These are phyloP conservation scores for Apiospora kogelbergensis DNA, from an alignment of 2,329 filamentous ascomycete species.

Conservation along the genomic window DNA sequence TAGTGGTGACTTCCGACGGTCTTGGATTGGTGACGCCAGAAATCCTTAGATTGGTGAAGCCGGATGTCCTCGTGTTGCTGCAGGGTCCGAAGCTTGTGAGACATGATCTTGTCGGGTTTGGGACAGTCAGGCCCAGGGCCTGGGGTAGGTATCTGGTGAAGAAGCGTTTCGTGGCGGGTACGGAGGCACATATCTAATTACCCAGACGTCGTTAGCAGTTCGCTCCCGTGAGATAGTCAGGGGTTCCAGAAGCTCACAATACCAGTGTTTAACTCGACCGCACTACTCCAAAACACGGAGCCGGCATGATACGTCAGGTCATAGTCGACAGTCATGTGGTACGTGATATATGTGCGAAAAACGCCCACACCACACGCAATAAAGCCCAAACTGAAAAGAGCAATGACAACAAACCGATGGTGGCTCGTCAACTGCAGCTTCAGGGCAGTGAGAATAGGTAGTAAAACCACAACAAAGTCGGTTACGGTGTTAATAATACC, in stretches of 20 bases:
- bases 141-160: slow-evolving; percentile 25
- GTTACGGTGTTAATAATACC: slow-evolving; percentile 59
- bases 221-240: not conserved
- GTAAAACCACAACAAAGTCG: slow-evolving; percentile 49
- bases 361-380: slow-evolving; percentile 38
- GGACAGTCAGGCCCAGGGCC: not conserved
- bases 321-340: slow-evolving; percentile 22
- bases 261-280: slow-evolving; percentile 39
- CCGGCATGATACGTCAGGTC: slow-evolving; percentile 33
- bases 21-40: not conserved
- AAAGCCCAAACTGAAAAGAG: slow-evolving; percentile 47
- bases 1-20: not conserved
- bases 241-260: slow-evolving; percentile 27
- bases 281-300: slow-evolving; percentile 31
- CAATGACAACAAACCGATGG: slow-evolving; percentile 42
- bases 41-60: not conserved
- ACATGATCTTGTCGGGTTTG: not conserved
- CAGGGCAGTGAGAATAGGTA: slow-evolving; percentile 47
- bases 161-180: slow-evolving; percentile 45
- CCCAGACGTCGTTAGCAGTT: not conserved
- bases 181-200: slow-evolving; percentile 41
- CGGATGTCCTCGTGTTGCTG: not conserved
- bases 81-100: not conserved
- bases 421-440: slow-evolving; percentile 43
- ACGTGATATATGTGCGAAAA: slow-evolving; percentile 35